A percentile compares a stretch with the other conserved stretches of the same genome.
These are phyloP conservation scores for Bonnemaisonia californica DNA, from an alignment of 31 red algal genomes.

Conservation along the genomic window DNA sequence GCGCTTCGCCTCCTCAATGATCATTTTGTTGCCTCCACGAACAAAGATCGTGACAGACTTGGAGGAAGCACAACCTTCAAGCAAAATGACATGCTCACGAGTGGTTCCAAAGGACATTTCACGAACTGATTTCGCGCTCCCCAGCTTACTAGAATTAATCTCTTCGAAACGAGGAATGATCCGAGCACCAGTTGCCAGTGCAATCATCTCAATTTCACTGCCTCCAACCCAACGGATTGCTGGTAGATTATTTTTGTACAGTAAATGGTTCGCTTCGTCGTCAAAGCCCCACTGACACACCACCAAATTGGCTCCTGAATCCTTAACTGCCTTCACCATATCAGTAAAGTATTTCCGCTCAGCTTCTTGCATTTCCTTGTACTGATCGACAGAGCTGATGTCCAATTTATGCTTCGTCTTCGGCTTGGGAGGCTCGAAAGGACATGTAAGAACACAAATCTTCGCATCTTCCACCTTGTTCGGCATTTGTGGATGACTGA, in stretches of 20 bases:
- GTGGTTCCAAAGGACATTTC: conserved; percentile 97
- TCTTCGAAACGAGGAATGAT: conserved; percentile 98
- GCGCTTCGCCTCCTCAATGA: conserved; percentile 98
- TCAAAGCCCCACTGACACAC: conserved; percentile 99
- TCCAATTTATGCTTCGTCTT: conserved; percentile 99
- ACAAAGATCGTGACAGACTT: conserved; percentile 97
- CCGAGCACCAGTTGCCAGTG: conserved; percentile 94
- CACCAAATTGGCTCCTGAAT: conserved; percentile 94
- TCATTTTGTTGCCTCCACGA: conserved; percentile 98
- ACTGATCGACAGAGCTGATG: conserved; percentile 95
- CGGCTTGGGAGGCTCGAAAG: conserved; percentile 99
- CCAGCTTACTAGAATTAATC: conserved; percentile 88
- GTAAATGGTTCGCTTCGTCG: conserved; percentile 98
- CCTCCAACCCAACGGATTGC: conserved; percentile 99
- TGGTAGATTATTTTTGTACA: conserved; percentile 88
- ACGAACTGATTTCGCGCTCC: conserved; percentile 82
- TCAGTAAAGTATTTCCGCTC: conserved; percentile 94
- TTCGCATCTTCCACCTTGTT: conserved; percentile 86
- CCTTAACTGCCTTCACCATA: conserved; percentile 95
- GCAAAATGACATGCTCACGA: conserved; percentile 89
- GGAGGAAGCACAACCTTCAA: conserved; percentile 90
- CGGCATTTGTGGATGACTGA: conserved; percentile 99
- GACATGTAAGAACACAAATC: conserved; percentile 96
- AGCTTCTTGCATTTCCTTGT: conserved; percentile 94
- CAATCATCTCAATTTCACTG: conserved; percentile 96